Percentiles rank a stretch among this genome's conserved stretches.
These are phyloP conservation scores for Lachancea sp. DNA, from an alignment of 805 yeast species.

Conservation along the genomic window DNA sequence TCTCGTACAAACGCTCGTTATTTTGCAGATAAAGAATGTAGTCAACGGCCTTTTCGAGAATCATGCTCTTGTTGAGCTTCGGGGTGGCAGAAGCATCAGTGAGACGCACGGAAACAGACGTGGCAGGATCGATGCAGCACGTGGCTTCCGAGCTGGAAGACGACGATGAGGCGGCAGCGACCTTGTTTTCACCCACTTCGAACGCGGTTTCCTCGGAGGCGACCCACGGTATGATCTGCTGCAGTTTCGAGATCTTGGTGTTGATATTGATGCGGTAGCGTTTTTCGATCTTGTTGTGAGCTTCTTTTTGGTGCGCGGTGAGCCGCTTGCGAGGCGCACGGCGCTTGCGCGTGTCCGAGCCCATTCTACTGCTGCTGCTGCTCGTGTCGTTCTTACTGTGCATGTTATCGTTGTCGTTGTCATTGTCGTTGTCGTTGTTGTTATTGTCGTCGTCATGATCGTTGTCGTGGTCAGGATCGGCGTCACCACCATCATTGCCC, in stretches of 20 bases:
- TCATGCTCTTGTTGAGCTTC: slow-evolving; percentile 57
- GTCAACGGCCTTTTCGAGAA: slow-evolving; percentile 60
- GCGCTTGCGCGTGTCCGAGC: slow-evolving; percentile 32
- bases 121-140: neutral
- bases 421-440: too few relatives aligned
- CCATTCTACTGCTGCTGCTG: neutral
- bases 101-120: slow-evolving; percentile 6
- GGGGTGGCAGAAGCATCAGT: slow-evolving; percentile 23
- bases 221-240: slow-evolving; percentile 62
- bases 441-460: neutral
- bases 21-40: slow-evolving; percentile 50
- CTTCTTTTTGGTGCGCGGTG: slow-evolving; percentile 56
- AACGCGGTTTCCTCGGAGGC: slow-evolving; percentile 57
- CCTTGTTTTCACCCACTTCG: slow-evolving; percentile 30
- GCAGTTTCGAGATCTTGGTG: slow-evolving; percentile 62
- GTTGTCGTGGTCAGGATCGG: neutral
- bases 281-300: slow-evolving; percentile 68
- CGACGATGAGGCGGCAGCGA: slow-evolving; percentile 2
- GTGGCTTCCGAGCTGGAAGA: neutral
- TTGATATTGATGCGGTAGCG: slow-evolving; percentile 66
- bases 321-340: slow-evolving; percentile 50
- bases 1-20: slow-evolving; percentile 36
- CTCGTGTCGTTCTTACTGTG: neutral
- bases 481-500: neutral
- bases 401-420: too few relatives aligned